Evolutionary conservation across 1,284 basidiomycete genomes (phyloP), one percentile per base, ranked within the genome.

Genomic region (Malassezia nana): DNA sequence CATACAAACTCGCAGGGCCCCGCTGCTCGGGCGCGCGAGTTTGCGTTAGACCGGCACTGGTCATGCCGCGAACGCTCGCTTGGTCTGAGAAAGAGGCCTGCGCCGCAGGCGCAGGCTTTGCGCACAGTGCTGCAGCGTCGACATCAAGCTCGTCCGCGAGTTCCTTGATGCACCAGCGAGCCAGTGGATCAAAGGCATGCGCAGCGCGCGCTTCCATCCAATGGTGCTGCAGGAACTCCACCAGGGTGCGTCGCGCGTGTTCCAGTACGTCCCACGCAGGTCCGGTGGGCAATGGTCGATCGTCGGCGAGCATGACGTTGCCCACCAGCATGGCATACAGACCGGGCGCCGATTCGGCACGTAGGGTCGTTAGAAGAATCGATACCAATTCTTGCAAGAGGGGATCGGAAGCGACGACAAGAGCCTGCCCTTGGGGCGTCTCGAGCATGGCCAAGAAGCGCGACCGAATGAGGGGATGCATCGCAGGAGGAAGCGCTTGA

Each of bases 141-240:
- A 55, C 40, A 16, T 42, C 42, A 6, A 55, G 39, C 30, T 33
- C 41, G 2, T 33, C 29, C 8, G 25, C 38, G 26, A 55, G 46
- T 29, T 50, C 53, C 26, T 55, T 55, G 28, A 55, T 9, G 39
- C 53, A 50, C 53, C 53, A 55, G 22, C 24, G 22, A 4, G 47
- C 30, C 6, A 55, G 35, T 5, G 41, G 7, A 15, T 55, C 53
- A 16, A 55, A 55, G 1, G 47, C 53, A 16, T 39, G 33, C 8
- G 8, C 32, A 18, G 47, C 47, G 18, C 47, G 47, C 25, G 44
- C 45, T 4, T 13, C 32, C 18, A 50, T 24, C 53, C 53, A 55
- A 26, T 50, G 40, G n/a, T 18, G 41, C 26, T 20, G 47, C 31
- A 55, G 31, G 39, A 39, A 50, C 35, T 31, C 32, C 12, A 55